A percentile compares a stretch with the other conserved stretches of the same genome.
Conservation (phyloP, 2,329 filamentous ascomycete species). For the Aspergillus sp. region DNA sequence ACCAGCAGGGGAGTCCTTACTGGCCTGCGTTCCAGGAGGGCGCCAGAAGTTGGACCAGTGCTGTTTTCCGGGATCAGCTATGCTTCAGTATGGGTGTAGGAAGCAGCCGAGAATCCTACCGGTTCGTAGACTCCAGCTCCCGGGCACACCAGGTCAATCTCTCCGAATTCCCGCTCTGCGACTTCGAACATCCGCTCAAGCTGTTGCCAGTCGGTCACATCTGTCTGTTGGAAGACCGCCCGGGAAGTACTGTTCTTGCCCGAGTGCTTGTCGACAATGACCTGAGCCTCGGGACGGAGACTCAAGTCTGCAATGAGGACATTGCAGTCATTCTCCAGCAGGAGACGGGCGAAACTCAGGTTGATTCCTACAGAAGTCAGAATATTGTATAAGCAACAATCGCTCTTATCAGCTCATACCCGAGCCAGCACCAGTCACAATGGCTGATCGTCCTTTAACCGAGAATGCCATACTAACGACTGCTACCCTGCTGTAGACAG, state of each 20-base stretch:
- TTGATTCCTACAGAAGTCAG: constrained; percentile 36
- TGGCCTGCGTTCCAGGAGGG: constrained; percentile 38
- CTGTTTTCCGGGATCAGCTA: constrained; percentile 15
- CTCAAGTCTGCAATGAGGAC: constrained; percentile 41
- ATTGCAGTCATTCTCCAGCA: constrained; percentile 42
- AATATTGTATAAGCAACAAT: not conserved
- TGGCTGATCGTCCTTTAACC: constrained; percentile 44
- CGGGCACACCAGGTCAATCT: constrained; percentile 42
- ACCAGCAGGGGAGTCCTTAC: constrained; percentile 33
- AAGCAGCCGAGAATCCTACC: constrained; percentile 19
- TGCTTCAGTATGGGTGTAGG: not conserved
- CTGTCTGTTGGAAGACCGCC: constrained; percentile 41
- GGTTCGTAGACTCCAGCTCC: constrained; percentile 42
- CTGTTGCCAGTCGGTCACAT: constrained; percentile 45
- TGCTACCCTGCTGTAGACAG: not conserved
- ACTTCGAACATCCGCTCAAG: constrained; percentile 45
- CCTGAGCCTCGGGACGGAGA: constrained; percentile 40
- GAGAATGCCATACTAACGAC: constrained; percentile 27
- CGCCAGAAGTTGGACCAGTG: constrained; percentile 46
- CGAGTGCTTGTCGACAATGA: constrained; percentile 33
- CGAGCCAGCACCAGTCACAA: constrained; percentile 50
- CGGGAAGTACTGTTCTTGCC: constrained; percentile 29
- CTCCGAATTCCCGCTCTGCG: constrained; percentile 43
- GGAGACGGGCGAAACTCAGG: constrained; percentile 36
- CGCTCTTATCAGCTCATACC: constrained; percentile 30